These are phyloP conservation scores for Aspergillus cristatus DNA, from an alignment of 495 filamentous ascomycete species.

Conservation along the genomic window DNA sequence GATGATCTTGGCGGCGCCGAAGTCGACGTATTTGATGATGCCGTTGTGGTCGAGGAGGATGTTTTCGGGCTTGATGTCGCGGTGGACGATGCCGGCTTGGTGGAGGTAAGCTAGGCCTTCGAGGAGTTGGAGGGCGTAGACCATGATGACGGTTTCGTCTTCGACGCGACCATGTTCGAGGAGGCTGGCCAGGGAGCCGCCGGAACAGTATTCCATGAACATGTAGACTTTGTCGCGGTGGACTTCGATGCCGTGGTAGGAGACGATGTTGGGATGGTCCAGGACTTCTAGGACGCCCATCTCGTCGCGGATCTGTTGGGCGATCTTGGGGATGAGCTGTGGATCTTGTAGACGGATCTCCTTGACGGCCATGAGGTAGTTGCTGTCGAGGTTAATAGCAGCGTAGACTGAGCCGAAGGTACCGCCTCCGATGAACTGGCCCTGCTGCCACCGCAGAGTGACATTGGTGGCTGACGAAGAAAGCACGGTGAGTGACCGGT, in stretches of 20 bases:
- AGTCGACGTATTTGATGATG: constrained; percentile 98
- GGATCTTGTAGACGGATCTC: constrained; percentile 97
- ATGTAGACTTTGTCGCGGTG: constrained; percentile 98
- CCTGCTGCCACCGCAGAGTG: constrained; percentile 93
- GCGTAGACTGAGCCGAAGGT: constrained; percentile 97
- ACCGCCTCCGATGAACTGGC: constrained; percentile 91
- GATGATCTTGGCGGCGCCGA: constrained; percentile 95
- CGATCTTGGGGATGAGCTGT: constrained; percentile 87
- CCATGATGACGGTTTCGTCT: constrained; percentile 96
- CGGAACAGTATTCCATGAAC: constrained; percentile 98
- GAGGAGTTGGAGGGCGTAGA: constrained; percentile 91
- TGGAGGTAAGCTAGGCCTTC: constrained; percentile 95
- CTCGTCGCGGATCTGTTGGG: constrained; percentile 88
- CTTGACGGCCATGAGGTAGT: constrained; percentile 96
- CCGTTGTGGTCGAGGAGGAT: constrained; percentile 96
- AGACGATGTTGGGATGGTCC: constrained; percentile 95
- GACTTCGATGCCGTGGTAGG: constrained; percentile 95
- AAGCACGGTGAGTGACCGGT: constrained; percentile 85
- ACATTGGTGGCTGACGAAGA: constrained; percentile 93
- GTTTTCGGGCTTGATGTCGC: constrained; percentile 98
- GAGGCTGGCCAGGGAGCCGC: constrained; percentile 82
- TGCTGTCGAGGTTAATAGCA: constrained; percentile 92
- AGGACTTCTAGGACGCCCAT: constrained; percentile 93
- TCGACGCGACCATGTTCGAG: constrained; percentile 95
- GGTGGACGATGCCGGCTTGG: constrained; percentile 80